Evolutionary conservation across 495 filamentous ascomycete species (phyloP).

Genomic region (Aspergillus nidulans): DNA sequence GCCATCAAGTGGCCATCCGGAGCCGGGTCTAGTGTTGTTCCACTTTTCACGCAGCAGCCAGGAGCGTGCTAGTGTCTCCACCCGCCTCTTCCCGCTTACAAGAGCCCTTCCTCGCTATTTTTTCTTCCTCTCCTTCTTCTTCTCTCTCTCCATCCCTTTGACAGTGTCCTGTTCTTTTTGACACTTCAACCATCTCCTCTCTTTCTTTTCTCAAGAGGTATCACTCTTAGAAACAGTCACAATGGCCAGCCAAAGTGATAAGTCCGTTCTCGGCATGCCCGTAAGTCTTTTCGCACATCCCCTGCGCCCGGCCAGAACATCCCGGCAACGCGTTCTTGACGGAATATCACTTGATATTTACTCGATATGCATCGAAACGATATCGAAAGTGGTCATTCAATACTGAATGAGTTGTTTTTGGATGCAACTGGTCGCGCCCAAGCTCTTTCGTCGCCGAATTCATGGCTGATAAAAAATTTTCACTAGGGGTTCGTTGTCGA

Average conservation of each 20-base stretch:
- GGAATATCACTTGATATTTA: not conserved
- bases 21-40: constrained; percentile 3
- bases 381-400: not conserved
- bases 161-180: constrained; percentile 36
- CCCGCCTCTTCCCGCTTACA: constrained; percentile 43
- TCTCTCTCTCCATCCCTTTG: constrained; percentile 31
- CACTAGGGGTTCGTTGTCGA: constrained; percentile 71
- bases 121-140: constrained; percentile 34
- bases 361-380: not conserved
- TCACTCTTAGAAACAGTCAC: constrained; percentile 42
- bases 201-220: constrained; percentile 33
- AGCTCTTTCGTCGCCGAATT: not conserved
- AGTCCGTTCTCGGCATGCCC: constrained; percentile 88
- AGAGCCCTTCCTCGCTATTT: constrained; percentile 39
- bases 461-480: constrained; percentile 33
- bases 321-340: constrained; percentile 10
- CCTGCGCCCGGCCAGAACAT: constrained; percentile 9
- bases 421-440: not conserved
- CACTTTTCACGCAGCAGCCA: constrained; percentile 6
- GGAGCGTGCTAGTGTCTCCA: constrained; percentile 29
- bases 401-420: not conserved
- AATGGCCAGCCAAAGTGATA: constrained; percentile 55
- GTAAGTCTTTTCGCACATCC: constrained; percentile 30
- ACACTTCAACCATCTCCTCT: constrained; percentile 40
- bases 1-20: constrained; percentile 3